Conservation (phyloP, 139 green algal genomes). For the Chlamydomonas urium region DNA sequence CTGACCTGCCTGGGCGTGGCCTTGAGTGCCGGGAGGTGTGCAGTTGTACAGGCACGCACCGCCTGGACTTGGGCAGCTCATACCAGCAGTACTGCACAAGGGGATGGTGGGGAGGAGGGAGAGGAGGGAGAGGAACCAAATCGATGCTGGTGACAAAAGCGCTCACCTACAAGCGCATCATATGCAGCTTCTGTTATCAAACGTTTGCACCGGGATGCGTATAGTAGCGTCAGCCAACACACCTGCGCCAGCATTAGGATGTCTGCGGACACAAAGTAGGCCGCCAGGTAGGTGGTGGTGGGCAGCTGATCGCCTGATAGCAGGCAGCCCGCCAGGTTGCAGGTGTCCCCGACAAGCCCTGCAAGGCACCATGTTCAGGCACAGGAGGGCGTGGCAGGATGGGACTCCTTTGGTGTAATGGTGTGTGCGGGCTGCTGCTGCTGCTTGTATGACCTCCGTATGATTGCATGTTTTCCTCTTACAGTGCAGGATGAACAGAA, state of each 20-base stretch:
- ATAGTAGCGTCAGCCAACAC: too few relatives aligned
- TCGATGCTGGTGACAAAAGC: too few relatives aligned
- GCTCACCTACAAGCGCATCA: too few relatives aligned
- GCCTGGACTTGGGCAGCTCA: too few relatives aligned
- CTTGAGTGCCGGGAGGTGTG: too few relatives aligned
- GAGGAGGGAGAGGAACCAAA: too few relatives aligned
- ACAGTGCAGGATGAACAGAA: slow-evolving; percentile 87
- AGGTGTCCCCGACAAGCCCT: slow-evolving; percentile 60
- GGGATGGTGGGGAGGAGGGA: too few relatives aligned
- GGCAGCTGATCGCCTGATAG: slow-evolving; percentile 78
- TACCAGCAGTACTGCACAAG: too few relatives aligned
- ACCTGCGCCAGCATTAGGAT: slow-evolving; percentile 68
- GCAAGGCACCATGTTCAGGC: slow-evolving; percentile 14
- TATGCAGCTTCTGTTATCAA: too few relatives aligned
- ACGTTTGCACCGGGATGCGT: too few relatives aligned
- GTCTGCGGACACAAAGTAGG: slow-evolving; percentile 74
- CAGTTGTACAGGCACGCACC: too few relatives aligned
- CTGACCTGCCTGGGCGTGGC: too few relatives aligned
- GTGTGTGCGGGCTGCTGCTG: neutral
- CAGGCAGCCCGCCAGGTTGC: slow-evolving; percentile 77
- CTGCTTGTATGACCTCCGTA: neutral
- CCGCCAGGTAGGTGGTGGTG: slow-evolving; percentile 51
- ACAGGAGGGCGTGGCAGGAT: neutral
- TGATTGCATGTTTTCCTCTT: neutral
- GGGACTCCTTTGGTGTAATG: neutral